Evolutionary conservation across 139 green algal genomes (phyloP).

Genomic region (Chloropicon primus): DNA sequence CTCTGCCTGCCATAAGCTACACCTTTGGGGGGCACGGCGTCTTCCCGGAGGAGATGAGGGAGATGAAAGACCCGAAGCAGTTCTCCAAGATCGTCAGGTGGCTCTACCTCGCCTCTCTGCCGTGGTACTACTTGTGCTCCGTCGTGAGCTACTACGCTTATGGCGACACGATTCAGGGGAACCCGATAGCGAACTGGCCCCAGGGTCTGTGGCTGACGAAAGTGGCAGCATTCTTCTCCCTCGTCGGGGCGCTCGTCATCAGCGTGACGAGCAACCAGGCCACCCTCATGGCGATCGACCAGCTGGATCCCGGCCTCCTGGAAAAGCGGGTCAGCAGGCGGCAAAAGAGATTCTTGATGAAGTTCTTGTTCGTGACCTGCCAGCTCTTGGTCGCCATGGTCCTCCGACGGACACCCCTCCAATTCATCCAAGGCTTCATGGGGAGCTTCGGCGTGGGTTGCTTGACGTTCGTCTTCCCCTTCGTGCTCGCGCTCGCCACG

Average conservation of each 20-base stretch:
- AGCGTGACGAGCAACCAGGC: background rate
- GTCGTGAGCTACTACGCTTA: background rate
- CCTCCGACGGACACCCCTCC: background rate
- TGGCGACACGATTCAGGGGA: background rate
- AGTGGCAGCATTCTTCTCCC: background rate
- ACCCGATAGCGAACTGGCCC: background rate
- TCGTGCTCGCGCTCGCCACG: background rate
- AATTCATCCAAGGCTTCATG: background rate
- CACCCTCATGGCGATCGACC: background rate
- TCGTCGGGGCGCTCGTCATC: background rate
- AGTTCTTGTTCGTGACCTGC: background rate
- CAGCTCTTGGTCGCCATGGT: background rate
- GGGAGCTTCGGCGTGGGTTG: background rate
- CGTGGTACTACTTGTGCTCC: background rate
- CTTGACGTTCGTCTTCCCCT: background rate
- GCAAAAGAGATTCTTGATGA: background rate
- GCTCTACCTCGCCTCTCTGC: background rate
- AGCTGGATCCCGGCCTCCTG: background rate
- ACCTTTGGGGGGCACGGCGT: background rate
- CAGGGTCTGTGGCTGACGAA: background rate
- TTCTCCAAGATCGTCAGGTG: background rate
- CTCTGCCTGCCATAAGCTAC: background rate
- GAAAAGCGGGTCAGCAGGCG: background rate
- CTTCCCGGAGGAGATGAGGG: background rate
- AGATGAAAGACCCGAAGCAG: background rate